Conservation (phyloP, 768 basidiomycete genomes). For the Boletus pseudopeckii region DNA sequence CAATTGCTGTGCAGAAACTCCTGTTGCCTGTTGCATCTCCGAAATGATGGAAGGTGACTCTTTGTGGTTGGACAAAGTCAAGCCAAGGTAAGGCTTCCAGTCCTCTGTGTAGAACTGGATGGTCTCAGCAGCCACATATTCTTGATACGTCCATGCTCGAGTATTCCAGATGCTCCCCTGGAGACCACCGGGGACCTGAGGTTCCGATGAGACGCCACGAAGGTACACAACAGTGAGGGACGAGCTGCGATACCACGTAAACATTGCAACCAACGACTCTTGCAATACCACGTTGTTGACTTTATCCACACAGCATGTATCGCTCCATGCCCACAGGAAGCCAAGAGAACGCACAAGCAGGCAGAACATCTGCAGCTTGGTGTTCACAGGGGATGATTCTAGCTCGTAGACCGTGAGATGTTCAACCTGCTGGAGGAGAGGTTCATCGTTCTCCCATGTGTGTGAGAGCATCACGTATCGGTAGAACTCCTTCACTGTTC, state of each 20-base stretch:
- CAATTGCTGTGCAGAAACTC: not conserved
- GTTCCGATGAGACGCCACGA: not conserved
- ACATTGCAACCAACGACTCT: constrained; percentile 17
- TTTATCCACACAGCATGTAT: constrained; percentile 13
- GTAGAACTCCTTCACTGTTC: constrained; percentile 5
- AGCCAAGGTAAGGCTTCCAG: constrained; percentile 10
- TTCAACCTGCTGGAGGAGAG: constrained; percentile 2
- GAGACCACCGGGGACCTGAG: not conserved
- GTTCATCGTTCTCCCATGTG: constrained; percentile 5
- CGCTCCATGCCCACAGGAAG: constrained; percentile 15
- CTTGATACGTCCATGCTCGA: constrained; percentile 9
- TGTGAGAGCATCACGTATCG: constrained; percentile 13
- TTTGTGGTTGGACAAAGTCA: constrained; percentile 6
- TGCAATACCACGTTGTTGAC: not conserved
- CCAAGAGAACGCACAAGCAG: not conserved
- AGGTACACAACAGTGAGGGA: constrained; percentile 15
- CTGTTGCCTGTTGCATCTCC: constrained; percentile 5
- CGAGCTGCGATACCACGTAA: constrained; percentile 10
- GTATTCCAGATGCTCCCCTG: constrained; percentile 13
- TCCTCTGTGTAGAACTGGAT: constrained; percentile 16
- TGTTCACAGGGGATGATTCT: not conserved
- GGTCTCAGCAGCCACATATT: constrained; percentile 10
- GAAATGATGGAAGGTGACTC: not conserved
- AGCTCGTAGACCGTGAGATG: constrained; percentile 6
- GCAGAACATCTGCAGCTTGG: constrained; percentile 12